A percentile compares a stretch with the other conserved stretches of the same genome.
Evolutionary conservation across 768 basidiomycete genomes (phyloP).

Genomic region (Rossbeevera mucosa): DNA sequence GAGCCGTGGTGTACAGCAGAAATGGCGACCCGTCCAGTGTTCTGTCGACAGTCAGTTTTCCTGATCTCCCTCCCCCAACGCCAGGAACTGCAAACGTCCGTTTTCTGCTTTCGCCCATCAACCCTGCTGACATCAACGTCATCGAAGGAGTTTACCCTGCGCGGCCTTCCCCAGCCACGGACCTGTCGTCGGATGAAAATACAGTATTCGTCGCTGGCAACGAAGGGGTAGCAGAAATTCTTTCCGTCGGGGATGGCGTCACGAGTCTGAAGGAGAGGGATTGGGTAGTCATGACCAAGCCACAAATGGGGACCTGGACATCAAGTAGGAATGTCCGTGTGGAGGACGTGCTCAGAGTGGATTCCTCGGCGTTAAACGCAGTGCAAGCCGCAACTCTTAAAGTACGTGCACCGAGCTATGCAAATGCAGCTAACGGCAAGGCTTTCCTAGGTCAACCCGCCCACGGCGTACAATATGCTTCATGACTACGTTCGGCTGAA

Average conservation of each 20-base stretch:
- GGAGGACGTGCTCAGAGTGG: slow-evolving; percentile 60
- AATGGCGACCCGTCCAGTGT: slow-evolving; percentile 63
- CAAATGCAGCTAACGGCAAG: background rate
- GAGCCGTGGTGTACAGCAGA: slow-evolving; percentile 61
- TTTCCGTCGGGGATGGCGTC: slow-evolving; percentile 55
- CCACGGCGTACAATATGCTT: slow-evolving; percentile 83
- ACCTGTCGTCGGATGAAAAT: slow-evolving; percentile 31
- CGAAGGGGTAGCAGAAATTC: slow-evolving; percentile 68
- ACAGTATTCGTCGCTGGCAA: slow-evolving; percentile 66
- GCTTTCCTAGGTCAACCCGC: slow-evolving; percentile 62
- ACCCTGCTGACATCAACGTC: slow-evolving; percentile 79
- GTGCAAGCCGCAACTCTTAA: slow-evolving; percentile 73
- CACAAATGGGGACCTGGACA: slow-evolving; percentile 75
- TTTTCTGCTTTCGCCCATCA: slow-evolving; percentile 69
- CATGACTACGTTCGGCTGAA: slow-evolving; percentile 59
- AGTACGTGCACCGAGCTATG: slow-evolving; percentile 35
- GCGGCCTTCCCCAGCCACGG: slow-evolving; percentile 43
- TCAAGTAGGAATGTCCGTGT: slow-evolving; percentile 48
- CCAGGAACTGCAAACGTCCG: slow-evolving; percentile 60
- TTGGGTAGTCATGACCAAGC: slow-evolving; percentile 68
- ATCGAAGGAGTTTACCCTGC: slow-evolving; percentile 80
- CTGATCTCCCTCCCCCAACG: slow-evolving; percentile 47
- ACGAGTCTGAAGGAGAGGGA: slow-evolving; percentile 49
- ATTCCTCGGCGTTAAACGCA: slow-evolving; percentile 46
- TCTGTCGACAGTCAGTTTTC: slow-evolving; percentile 49